A percentile compares a stretch with the other conserved stretches of the same genome.
Conservation (phyloP, 768 basidiomycete genomes). For the Tricholoma matsutake region DNA sequence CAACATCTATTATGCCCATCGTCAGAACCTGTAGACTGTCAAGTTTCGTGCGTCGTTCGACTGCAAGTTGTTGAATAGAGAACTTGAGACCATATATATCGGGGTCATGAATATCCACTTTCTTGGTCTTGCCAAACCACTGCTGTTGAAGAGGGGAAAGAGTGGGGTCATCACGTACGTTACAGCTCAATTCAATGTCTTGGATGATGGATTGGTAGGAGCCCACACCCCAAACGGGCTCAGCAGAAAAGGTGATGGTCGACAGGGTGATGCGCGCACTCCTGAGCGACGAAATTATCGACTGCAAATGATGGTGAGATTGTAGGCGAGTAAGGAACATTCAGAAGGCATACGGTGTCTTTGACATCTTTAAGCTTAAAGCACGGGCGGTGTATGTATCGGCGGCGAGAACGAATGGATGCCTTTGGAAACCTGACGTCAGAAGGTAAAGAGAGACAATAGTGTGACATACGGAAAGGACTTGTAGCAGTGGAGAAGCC, state of each 20-base stretch:
- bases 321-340: not conserved
- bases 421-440: slow-evolving; percentile 30
- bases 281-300: slow-evolving; percentile 44
- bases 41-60: slow-evolving; percentile 41
- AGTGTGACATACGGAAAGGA: slow-evolving; percentile 20
- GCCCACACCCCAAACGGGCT: slow-evolving; percentile 28
- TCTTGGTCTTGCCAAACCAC: slow-evolving; percentile 46
- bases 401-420: slow-evolving; percentile 45
- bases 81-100: slow-evolving; percentile 48
- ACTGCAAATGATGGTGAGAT: slow-evolving; percentile 28
- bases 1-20: slow-evolving; percentile 37
- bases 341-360: slow-evolving; percentile 33
- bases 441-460: slow-evolving; percentile 13
- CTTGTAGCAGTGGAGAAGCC: slow-evolving; percentile 22
- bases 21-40: slow-evolving; percentile 40
- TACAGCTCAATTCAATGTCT: slow-evolving; percentile 37
- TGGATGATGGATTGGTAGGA: slow-evolving; percentile 44
- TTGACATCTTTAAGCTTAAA: slow-evolving; percentile 37
- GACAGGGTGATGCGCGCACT: slow-evolving; percentile 41
- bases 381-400: slow-evolving; percentile 32
- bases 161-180: slow-evolving; percentile 44
- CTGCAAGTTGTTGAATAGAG: slow-evolving; percentile 36
- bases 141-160: slow-evolving; percentile 43
- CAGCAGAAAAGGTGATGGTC: slow-evolving; percentile 43
- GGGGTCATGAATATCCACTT: slow-evolving; percentile 36